These are phyloP conservation scores for Alnus rubra DNA, from an alignment of 306 rosid genomes.

Conservation along the genomic window DNA sequence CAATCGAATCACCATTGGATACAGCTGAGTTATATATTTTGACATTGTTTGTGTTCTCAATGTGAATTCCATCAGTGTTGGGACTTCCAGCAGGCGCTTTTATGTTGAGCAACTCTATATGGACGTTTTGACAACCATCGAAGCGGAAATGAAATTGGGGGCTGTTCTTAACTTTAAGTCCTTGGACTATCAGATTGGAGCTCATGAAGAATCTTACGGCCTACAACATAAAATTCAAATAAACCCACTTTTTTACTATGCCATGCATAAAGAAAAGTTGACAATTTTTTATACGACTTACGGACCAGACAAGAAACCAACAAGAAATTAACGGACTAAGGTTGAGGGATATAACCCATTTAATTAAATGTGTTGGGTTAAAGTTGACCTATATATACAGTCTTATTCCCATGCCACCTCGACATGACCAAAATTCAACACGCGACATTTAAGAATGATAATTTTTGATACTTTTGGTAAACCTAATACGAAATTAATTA, in stretches of 20 bases:
- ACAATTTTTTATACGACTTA: too few relatives aligned
- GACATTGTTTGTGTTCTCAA: slow-evolving; percentile 47
- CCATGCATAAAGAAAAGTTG: too few relatives aligned
- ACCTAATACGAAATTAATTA: too few relatives aligned
- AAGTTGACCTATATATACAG: too few relatives aligned
- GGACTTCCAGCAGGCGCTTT: slow-evolving; percentile 46
- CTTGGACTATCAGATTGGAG: slow-evolving; percentile 40
- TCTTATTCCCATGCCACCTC: too few relatives aligned
- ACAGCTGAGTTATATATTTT: slow-evolving; percentile 41
- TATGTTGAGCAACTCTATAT: slow-evolving; percentile 40
- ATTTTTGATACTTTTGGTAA: too few relatives aligned
- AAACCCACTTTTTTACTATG: background rate
- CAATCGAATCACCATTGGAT: slow-evolving; percentile 35
- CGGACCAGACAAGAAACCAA: too few relatives aligned
- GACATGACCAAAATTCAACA: too few relatives aligned
- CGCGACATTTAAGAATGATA: too few relatives aligned
- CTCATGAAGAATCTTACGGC: slow-evolving; percentile 50
- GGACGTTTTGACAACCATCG: slow-evolving; percentile 43
- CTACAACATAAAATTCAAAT: slow-evolving; percentile 24
- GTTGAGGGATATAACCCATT: too few relatives aligned
- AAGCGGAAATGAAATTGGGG: slow-evolving; percentile 51
- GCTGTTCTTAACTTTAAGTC: slow-evolving; percentile 49
- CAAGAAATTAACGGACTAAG: too few relatives aligned
- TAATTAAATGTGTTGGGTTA: too few relatives aligned
- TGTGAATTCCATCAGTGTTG: slow-evolving; percentile 64